Base-by-base conservation (phyloP, 306 rosid species). In the Vicia sativa region DNA sequence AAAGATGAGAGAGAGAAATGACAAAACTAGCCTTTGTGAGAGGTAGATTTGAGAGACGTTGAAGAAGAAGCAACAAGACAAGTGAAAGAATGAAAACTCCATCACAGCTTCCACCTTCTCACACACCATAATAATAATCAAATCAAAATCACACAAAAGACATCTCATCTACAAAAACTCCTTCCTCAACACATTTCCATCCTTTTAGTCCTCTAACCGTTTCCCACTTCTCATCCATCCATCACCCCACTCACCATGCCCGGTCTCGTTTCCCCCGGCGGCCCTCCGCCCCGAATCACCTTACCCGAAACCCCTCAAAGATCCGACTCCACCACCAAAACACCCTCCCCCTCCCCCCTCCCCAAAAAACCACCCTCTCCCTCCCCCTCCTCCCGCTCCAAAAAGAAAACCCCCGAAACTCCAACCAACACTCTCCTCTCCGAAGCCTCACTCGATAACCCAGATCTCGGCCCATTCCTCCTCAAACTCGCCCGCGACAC, bases 401-500 rank as follows among this genome's bases (percentile, higher is more conserved):
- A 86, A 44, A 90, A 89, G 58, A 89, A 82, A 9, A 88, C 77
- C 0, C 84, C 95, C 0, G 92, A 85, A 6, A 80, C 84, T 25
- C 95, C 96, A 0, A 44, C 74, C 18, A 80, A 18, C 75, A 82
- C 82, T 4, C 37, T 73, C 52, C 81, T 82, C 31, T 74, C 90
- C 0, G 97, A 88, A 19, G 81, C 91, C 28, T 89, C 96, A 1
- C 90, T 95, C 1, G 97, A 95, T 77, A 95, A 95, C 74, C 97
- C 99, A 48, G 99, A 95, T 95, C 99, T 95, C 54, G 99, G 96
- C 1, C 99, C 99, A 2, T 93, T 93, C 52, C 93, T 93, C 1
- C 97, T 95, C 12, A 90, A 95, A 71, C 80, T 95, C 0, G 97
- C 99, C 11, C 82, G 97, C 0, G 96, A 90, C 65, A 87, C 99